Conservation (phyloP, 805 yeast genomes). For the Candida boleticola region DNA sequence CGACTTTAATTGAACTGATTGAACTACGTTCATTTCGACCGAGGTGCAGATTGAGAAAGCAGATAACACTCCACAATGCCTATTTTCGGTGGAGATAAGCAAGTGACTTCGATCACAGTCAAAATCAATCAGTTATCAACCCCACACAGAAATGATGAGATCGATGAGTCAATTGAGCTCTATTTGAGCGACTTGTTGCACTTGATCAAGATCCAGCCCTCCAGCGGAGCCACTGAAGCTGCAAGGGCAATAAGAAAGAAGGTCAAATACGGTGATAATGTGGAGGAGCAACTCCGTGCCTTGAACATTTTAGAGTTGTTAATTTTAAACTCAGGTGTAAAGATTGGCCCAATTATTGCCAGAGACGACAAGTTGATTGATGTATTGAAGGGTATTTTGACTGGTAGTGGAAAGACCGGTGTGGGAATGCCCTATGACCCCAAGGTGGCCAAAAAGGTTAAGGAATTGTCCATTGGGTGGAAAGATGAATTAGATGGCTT, state of each 20-base stretch:
- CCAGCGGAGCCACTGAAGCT: slow-evolving; percentile 59
- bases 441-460: slow-evolving; percentile 47
- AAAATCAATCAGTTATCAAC: slow-evolving; percentile 52
- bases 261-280: slow-evolving; percentile 73
- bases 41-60: too few relatives aligned
- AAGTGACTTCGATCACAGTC: slow-evolving; percentile 69
- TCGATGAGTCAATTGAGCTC: slow-evolving; percentile 35
- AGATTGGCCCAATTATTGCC: slow-evolving; percentile 46
- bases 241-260: slow-evolving; percentile 89
- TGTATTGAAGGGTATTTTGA: slow-evolving; percentile 52
- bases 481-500: slow-evolving; percentile 49
- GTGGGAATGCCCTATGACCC: slow-evolving; percentile 34
- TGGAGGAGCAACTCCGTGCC: slow-evolving; percentile 64
- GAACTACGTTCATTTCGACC: too few relatives aligned
- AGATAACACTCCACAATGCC: too few relatives aligned
- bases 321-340: slow-evolving; percentile 42
- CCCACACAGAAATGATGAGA: slow-evolving; percentile 41
- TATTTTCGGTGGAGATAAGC: slow-evolving; percentile 45
- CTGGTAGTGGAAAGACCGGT: slow-evolving; percentile 34
- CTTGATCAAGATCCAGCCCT: slow-evolving; percentile 39
- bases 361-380: slow-evolving; percentile 68
- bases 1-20: too few relatives aligned
- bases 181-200: slow-evolving; percentile 60
- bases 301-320: slow-evolving; percentile 42
- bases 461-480: slow-evolving; percentile 66